phyloP scores from a whole-genome alignment of 164 flowering plant genomes.

The Amborella trichopoda region DNA sequence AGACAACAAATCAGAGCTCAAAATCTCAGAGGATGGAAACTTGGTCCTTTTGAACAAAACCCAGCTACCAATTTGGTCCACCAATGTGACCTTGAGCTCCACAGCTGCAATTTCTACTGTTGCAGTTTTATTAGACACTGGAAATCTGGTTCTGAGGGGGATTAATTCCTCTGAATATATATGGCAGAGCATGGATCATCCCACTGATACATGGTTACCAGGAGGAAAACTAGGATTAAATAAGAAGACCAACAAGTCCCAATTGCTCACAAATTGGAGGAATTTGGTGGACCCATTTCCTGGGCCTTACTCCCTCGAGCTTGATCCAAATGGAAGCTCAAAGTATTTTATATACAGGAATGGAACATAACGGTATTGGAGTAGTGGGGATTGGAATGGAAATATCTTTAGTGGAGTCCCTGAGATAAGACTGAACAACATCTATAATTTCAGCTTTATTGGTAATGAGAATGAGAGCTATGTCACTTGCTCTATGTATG shows the following conservation, averaged over 20 bases:
- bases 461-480: not conserved
- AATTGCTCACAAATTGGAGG: conserved; percentile 45
- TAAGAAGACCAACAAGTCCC: conserved; percentile 14
- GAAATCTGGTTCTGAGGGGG: conserved; percentile 20
- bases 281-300: conserved; percentile 46
- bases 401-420: conserved; percentile 9
- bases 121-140: conserved; percentile 10
- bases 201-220: conserved; percentile 28
- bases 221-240: conserved; percentile 28
- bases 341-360: conserved; percentile 12
- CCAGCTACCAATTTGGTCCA: conserved; percentile 5
- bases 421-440: conserved; percentile 8
- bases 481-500: not conserved
- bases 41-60: conserved; percentile 6
- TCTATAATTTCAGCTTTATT: not conserved
- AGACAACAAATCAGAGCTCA: conserved; percentile 2
- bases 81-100: conserved; percentile 1
- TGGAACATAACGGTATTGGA: conserved; percentile 9
- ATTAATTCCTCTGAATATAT: conserved; percentile 2
- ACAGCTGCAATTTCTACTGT: not conserved
- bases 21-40: conserved; percentile 11
- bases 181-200: conserved; percentile 11
- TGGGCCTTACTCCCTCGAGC: conserved; percentile 38
- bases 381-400: conserved; percentile 19
- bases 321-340: conserved; percentile 20